These are phyloP conservation scores for Ampelomyces quisqualis DNA, from an alignment of 2,329 filamentous ascomycete species.

Conservation along the genomic window DNA sequence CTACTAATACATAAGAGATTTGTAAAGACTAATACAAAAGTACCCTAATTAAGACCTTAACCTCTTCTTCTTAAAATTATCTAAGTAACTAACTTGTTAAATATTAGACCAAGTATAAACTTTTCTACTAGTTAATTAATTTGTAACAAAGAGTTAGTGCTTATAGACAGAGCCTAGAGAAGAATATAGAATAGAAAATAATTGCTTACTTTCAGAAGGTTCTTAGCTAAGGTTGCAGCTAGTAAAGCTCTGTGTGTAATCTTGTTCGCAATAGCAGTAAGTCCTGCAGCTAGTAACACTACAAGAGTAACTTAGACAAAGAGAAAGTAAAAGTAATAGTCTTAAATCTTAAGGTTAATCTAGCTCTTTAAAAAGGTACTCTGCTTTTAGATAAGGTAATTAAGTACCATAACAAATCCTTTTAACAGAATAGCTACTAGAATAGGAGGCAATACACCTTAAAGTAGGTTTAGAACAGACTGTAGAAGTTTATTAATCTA, in stretches of 20 bases:
- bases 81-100: conserved; percentile 11
- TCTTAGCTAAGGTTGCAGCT: conserved; percentile 15
- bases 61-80: conserved; percentile 7
- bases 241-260: conserved; percentile 4
- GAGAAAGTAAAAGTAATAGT: conserved; percentile 19
- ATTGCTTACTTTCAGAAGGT: conserved; percentile 18
- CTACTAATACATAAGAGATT: conserved; percentile 20
- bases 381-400: conserved; percentile 9
- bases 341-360: conserved; percentile 9
- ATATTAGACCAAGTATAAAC: conserved; percentile 6
- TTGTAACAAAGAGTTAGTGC: conserved; percentile 8
- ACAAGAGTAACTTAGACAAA: conserved; percentile 10
- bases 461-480: conserved; percentile 6
- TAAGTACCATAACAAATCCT: conserved; percentile 1
- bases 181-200: conserved; percentile 20
- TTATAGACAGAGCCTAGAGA: conserved; percentile 12
- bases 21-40: conserved; percentile 14
- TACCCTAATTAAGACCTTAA: conserved; percentile 8
- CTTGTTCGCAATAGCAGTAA: conserved; percentile 14
- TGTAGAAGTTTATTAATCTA: conserved; percentile 10
- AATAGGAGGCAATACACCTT: conserved; percentile 8
- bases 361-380: conserved; percentile 8
- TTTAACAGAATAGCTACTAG: conserved; percentile 6
- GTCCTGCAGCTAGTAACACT: conserved; percentile 9
- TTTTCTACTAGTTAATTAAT: conserved; percentile 5